Conservation (phyloP, 2,329 filamentous ascomycete genomes). For the Scytalidium lignicola region DNA sequence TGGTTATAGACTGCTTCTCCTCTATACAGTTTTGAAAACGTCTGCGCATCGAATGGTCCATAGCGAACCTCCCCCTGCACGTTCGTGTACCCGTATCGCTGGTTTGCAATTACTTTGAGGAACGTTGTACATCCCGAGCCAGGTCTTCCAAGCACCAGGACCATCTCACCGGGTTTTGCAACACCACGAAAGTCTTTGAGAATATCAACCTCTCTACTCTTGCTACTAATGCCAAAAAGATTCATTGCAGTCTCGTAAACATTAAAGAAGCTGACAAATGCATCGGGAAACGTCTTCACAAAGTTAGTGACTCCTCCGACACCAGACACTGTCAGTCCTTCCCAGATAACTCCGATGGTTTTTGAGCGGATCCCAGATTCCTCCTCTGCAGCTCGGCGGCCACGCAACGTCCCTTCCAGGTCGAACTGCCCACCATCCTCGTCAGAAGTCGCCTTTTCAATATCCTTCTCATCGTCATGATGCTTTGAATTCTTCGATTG, state of each 20-base stretch:
- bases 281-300: slow-evolving; percentile 69
- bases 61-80: slow-evolving; percentile 70
- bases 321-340: slow-evolving; percentile 70
- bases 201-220: slow-evolving; percentile 67
- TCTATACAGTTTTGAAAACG: slow-evolving; percentile 67
- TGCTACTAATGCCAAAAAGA: slow-evolving; percentile 60
- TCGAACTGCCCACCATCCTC: slow-evolving; percentile 59
- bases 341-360: slow-evolving; percentile 75
- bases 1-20: slow-evolving; percentile 84
- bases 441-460: slow-evolving; percentile 53
- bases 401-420: slow-evolving; percentile 67
- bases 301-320: slow-evolving; percentile 69
- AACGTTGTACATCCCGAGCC: slow-evolving; percentile 47
- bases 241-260: slow-evolving; percentile 59
- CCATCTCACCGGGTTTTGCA: slow-evolving; percentile 80
- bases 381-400: slow-evolving; percentile 64
- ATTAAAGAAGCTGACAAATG: slow-evolving; percentile 68
- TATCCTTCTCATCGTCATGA: slow-evolving; percentile 36
- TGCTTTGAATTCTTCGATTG: slow-evolving; percentile 27
- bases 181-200: slow-evolving; percentile 67
- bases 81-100: slow-evolving; percentile 53
- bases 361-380: slow-evolving; percentile 77
- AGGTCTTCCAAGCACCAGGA: slow-evolving; percentile 27
- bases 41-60: slow-evolving; percentile 64
- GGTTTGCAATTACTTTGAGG: slow-evolving; percentile 48